These are phyloP conservation scores for Arthrocladium fulminans DNA, from an alignment of 2,329 filamentous ascomycete genomes.

Conservation along the genomic window DNA sequence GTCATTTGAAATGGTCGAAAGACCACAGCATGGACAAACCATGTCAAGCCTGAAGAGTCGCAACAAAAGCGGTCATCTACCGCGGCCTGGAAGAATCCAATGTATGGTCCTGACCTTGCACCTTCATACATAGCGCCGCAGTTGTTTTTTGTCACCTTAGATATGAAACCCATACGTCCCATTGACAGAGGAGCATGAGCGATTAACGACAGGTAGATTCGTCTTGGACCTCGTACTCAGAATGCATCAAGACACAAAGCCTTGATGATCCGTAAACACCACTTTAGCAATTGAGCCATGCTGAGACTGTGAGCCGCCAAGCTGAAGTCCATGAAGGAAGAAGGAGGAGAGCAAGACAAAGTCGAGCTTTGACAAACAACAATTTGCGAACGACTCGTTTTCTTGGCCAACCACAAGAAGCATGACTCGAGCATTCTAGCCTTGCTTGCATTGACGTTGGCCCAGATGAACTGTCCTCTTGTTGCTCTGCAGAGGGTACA, in stretches of 20 bases:
- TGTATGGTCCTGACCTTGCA: too few relatives aligned
- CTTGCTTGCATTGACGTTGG: not conserved
- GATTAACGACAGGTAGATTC: slow-evolving; percentile 11
- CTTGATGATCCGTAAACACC: slow-evolving; percentile 2
- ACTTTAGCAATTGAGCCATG: slow-evolving; percentile 8
- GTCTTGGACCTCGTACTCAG: slow-evolving; percentile 5
- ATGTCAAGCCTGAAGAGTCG: too few relatives aligned
- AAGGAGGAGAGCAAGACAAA: not conserved
- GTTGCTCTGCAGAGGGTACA: not conserved
- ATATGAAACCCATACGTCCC: slow-evolving; percentile 10
- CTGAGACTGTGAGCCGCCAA: slow-evolving; percentile 11
- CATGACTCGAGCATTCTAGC: too few relatives aligned
- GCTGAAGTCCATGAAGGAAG: slow-evolving; percentile 6
- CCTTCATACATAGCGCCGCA: too few relatives aligned
- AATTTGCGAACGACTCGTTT: too few relatives aligned
- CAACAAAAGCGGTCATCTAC: too few relatives aligned
- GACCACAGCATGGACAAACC: too few relatives aligned
- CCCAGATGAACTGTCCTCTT: not conserved
- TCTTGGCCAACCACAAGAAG: not conserved
- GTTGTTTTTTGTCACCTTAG: slow-evolving; percentile 12
- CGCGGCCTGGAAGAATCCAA: too few relatives aligned
- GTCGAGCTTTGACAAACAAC: too few relatives aligned
- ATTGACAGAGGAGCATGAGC: slow-evolving; percentile 1
- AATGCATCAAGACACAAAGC: not conserved
- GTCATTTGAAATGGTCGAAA: too few relatives aligned